These are phyloP conservation scores for Colletotrichum musae DNA, from an alignment of 2,329 filamentous ascomycete species.

Conservation along the genomic window DNA sequence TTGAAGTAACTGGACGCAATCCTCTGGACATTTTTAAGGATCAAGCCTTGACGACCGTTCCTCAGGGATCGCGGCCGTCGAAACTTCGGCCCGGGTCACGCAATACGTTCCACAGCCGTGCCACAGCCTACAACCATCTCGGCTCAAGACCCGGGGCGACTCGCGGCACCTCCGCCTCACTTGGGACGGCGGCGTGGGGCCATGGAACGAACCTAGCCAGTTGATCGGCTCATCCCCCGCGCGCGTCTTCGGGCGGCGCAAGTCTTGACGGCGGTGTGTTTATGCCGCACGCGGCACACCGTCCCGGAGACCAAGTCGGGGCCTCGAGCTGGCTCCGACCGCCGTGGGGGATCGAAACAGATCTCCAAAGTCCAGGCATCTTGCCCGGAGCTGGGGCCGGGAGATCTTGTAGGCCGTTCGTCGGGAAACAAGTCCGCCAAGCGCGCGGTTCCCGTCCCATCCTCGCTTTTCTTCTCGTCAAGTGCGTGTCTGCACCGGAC, in stretches of 20 bases:
- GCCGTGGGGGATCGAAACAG: slow-evolving; percentile 1
- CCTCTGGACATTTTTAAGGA: not conserved
- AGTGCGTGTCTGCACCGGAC: no score
- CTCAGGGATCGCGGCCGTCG: not conserved
- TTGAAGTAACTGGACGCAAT: not conserved
- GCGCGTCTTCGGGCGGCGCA: slow-evolving; percentile 5
- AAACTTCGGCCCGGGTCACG: slow-evolving; percentile 32
- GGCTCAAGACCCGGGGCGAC: slow-evolving; percentile 15
- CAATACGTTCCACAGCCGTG: not conserved
- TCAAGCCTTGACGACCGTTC: not conserved
- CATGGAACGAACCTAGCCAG: not conserved
- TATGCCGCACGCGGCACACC: not conserved
- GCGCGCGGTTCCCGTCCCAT: not conserved
- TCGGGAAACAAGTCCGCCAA: slow-evolving; percentile 7
- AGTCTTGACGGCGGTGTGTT: not conserved
- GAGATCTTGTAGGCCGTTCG: slow-evolving; percentile 7
- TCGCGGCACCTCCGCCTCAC: not conserved
- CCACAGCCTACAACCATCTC: not conserved
- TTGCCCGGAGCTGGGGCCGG: slow-evolving; percentile 1
- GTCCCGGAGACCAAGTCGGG: not conserved
- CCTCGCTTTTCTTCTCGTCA: no score
- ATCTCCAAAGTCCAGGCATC: slow-evolving; percentile 1
- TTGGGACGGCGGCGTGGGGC: slow-evolving; percentile 18
- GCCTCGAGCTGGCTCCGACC: slow-evolving; percentile 1
- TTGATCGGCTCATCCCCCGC: not conserved